A percentile compares a stretch with the other conserved stretches of the same genome.
phyloP scores from a whole-genome alignment of 1,284 basidiomycete species.

The Takashimella koratensis region DNA sequence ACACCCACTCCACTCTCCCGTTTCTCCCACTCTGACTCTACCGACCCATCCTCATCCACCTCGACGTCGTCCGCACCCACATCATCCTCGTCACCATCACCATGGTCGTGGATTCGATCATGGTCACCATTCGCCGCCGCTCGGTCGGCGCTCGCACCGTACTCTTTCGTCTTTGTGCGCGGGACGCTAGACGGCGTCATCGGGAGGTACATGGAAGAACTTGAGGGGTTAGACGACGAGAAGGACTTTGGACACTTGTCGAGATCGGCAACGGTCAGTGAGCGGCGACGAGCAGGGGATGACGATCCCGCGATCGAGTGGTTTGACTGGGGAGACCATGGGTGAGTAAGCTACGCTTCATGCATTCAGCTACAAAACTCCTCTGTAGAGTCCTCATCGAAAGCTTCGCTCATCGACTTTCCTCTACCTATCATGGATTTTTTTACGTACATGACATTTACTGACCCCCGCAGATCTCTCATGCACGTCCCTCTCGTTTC shows the following conservation, averaged over 20 bases:
- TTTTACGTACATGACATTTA: too few species aligned
- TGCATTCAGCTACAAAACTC: not conserved
- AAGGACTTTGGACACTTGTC: conserved; percentile 36
- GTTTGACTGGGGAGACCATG: conserved; percentile 40
- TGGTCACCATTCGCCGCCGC: conserved; percentile 22
- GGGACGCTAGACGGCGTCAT: conserved; percentile 42
- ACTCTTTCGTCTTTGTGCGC: conserved; percentile 37
- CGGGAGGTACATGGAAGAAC: conserved; percentile 45
- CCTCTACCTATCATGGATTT: too few species aligned
- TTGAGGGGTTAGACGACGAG: conserved; percentile 41
- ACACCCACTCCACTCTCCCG: not conserved
- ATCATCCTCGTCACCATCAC: not conserved
- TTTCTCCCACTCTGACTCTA: not conserved
- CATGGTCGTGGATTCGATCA: not conserved
- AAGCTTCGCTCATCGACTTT: not conserved
- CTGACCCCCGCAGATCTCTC: conserved; percentile 19
- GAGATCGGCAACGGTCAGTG: conserved; percentile 15
- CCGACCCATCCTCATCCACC: not conserved
- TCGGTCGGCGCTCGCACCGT: conserved; percentile 24
- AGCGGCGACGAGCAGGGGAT: conserved; percentile 13
- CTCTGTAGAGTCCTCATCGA: not conserved
- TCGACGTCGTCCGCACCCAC: not conserved
- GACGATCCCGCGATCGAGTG: conserved; percentile 22
- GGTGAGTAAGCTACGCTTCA: conserved; percentile 27
- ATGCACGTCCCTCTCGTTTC: conserved; percentile 37